These are phyloP conservation scores for Metarhizium humberi DNA, from an alignment of 2,329 filamentous ascomycete species.

Conservation along the genomic window DNA sequence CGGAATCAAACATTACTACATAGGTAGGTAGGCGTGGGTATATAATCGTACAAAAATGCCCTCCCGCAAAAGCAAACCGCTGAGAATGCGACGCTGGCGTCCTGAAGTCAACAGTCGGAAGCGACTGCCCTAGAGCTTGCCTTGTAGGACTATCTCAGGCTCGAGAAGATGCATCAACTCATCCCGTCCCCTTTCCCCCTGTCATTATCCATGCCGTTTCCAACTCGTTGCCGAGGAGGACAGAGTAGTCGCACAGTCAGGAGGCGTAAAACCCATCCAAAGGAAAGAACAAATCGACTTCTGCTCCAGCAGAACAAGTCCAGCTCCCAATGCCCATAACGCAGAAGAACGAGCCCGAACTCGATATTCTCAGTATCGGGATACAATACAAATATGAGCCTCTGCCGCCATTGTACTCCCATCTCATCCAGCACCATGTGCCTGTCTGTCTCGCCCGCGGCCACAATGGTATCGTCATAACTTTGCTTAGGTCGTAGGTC, in stretches of 20 bases:
- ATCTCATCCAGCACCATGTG: background rate
- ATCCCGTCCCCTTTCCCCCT: background rate
- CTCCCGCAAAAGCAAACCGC: background rate
- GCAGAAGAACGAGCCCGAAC: background rate
- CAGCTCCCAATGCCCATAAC: background rate
- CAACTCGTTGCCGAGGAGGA: background rate
- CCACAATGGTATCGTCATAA: conserved; percentile 3
- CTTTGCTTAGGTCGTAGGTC: conserved; percentile 5
- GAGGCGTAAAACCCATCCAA: background rate
- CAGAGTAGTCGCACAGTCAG: background rate
- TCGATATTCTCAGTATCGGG: background rate
- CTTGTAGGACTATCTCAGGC: background rate
- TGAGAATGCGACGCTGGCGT: background rate
- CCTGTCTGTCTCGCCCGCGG: background rate
- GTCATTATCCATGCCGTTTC: background rate
- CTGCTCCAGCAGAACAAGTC: background rate
- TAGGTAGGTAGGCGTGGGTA: background rate
- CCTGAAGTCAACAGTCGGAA: background rate
- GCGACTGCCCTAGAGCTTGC: background rate
- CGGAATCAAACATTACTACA: background rate
- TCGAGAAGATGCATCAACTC: background rate
- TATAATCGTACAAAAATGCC: background rate
- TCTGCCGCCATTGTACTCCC: background rate
- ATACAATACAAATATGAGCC: background rate
- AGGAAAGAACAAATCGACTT: background rate